Evolutionary conservation across 768 basidiomycete genomes (phyloP).

Genomic region (Mycena polygramma): DNA sequence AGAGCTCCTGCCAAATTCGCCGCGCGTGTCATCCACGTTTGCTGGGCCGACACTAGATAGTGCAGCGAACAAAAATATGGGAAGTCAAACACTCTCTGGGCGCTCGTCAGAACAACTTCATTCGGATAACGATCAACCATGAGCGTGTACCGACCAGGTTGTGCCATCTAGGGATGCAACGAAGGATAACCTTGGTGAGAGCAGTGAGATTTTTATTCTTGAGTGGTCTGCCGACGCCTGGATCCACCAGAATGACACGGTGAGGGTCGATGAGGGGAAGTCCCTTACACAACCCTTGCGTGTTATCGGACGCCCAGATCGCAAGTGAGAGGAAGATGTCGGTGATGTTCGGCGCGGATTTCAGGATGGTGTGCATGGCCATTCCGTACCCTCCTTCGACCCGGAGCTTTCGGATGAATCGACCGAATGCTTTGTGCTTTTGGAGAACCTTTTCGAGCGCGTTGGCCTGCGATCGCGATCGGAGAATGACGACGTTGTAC

Average conservation of each 20-base stretch:
- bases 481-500: conserved; percentile 26
- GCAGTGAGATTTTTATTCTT: not conserved
- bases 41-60: not conserved
- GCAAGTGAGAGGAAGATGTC: not conserved
- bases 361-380: conserved; percentile 19
- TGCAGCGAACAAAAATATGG: not conserved
- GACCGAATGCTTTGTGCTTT: not conserved
- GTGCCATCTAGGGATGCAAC: not conserved
- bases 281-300: conserved; percentile 1
- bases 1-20: not conserved
- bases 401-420: conserved; percentile 35
- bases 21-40: not conserved
- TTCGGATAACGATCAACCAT: not conserved
- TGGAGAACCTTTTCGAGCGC: not conserved
- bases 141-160: conserved; percentile 2
- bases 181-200: not conserved
- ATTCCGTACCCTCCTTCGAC: conserved; percentile 38
- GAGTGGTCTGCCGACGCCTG: not conserved
- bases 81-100: conserved; percentile 6
- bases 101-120: not conserved
- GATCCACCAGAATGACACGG: conserved; percentile 9
- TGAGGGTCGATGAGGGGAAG: conserved; percentile 6
- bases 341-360: conserved; percentile 5
- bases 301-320: conserved; percentile 3
- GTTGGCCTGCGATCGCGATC: not conserved